phyloP scores from a whole-genome alignment of 306 rosid species.

The Acacia melanoxylon region DNA sequence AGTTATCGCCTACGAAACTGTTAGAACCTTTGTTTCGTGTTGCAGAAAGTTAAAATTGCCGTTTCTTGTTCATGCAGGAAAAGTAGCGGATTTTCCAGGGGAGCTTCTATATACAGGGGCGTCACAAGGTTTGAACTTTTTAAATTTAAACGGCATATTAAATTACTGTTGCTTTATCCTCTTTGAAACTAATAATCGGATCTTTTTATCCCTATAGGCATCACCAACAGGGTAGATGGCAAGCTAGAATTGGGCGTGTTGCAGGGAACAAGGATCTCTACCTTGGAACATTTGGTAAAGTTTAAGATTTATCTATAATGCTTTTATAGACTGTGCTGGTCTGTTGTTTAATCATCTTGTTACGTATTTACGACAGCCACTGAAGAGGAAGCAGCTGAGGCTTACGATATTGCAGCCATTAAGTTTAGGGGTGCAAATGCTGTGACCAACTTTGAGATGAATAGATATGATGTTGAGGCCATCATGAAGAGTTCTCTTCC shows the following conservation, averaged over 20 bases:
- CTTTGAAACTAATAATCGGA: background rate
- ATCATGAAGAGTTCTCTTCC: conserved; percentile 68
- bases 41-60: background rate
- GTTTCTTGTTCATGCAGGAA: conserved; percentile 45
- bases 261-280: conserved; percentile 89
- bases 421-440: conserved; percentile 81
- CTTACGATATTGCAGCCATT: conserved; percentile 87
- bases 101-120: conserved; percentile 84
- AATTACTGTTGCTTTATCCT: background rate
- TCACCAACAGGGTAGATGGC: conserved; percentile 95
- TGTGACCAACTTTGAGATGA: conserved; percentile 84
- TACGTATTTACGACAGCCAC: conserved; percentile 50
- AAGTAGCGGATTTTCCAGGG: conserved; percentile 93
- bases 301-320: background rate
- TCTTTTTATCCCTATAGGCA: conserved; percentile 52
- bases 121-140: conserved; percentile 70
- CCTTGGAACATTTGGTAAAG: conserved; percentile 79
- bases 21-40: background rate
- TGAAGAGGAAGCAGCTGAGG: conserved; percentile 98
- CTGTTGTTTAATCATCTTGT: background rate
- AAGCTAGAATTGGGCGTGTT: conserved; percentile 95
- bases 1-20: background rate
- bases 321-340: background rate
- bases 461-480: conserved; percentile 63
- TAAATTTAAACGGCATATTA: background rate